A percentile compares a stretch with the other conserved stretches of the same genome.
Evolutionary conservation across 495 filamentous ascomycete species (phyloP).

Genomic region (Xylaria castorea): DNA sequence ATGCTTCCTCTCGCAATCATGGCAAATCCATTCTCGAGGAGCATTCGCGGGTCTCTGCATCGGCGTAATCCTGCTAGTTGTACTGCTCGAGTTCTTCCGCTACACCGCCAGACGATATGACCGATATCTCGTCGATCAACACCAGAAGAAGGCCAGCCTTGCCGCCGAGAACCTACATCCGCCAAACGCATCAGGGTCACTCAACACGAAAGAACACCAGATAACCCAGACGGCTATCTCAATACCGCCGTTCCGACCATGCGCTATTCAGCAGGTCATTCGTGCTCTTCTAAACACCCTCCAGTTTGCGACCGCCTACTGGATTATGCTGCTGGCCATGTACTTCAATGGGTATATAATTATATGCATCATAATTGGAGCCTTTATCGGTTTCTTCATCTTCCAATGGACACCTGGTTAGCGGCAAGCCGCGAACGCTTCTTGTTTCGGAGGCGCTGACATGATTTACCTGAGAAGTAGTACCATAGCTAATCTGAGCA

Average conservation of each 20-base stretch:
- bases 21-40: slow-evolving; percentile 66
- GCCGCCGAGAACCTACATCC: slow-evolving; percentile 25
- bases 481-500: not conserved
- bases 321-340: slow-evolving; percentile 71
- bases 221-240: slow-evolving; percentile 3
- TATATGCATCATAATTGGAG: slow-evolving; percentile 67
- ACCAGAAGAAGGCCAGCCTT: slow-evolving; percentile 32
- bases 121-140: slow-evolving; percentile 57
- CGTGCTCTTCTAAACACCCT: slow-evolving; percentile 67
- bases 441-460: not conserved
- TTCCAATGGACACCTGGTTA: slow-evolving; percentile 54
- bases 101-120: slow-evolving; percentile 67
- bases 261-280: slow-evolving; percentile 62
- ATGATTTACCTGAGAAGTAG: not conserved
- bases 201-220: slow-evolving; percentile 28
- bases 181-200: slow-evolving; percentile 22
- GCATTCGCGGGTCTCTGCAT: slow-evolving; percentile 77
- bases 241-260: slow-evolving; percentile 51
- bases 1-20: slow-evolving; percentile 71
- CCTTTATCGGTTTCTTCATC: slow-evolving; percentile 64
- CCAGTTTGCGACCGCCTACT: slow-evolving; percentile 74
- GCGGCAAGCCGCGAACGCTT: not conserved
- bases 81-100: slow-evolving; percentile 68
- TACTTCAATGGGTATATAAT: slow-evolving; percentile 72
- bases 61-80: slow-evolving; percentile 67